Evolutionary conservation across 2,329 filamentous ascomycete genomes (phyloP).

Genomic region (Aspergillus sp.): DNA sequence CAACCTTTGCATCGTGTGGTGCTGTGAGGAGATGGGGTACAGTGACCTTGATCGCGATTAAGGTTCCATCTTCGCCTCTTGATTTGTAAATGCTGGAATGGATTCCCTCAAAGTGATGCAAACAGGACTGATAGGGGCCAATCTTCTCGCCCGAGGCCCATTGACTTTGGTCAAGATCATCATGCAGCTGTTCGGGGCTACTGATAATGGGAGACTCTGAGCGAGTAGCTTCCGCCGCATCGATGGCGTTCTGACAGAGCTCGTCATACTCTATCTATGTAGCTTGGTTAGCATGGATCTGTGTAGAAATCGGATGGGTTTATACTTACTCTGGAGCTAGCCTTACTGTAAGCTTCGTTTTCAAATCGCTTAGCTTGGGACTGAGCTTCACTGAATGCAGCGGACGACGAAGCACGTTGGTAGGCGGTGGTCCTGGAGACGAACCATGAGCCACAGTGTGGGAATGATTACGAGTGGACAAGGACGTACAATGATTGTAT

Average conservation of each 20-base stretch:
- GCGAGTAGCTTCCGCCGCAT: slow-evolving; percentile 26
- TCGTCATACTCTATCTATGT: slow-evolving; percentile 56
- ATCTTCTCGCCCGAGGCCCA: slow-evolving; percentile 40
- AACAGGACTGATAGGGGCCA: slow-evolving; percentile 56
- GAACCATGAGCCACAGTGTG: background rate
- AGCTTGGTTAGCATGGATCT: slow-evolving; percentile 3
- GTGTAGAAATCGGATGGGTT: background rate
- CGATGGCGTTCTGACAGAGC: slow-evolving; percentile 40
- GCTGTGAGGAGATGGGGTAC: slow-evolving; percentile 67
- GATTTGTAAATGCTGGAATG: slow-evolving; percentile 82
- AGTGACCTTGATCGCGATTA: slow-evolving; percentile 82
- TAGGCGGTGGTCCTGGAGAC: slow-evolving; percentile 47
- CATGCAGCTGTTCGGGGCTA: slow-evolving; percentile 17
- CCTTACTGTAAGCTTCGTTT: slow-evolving; percentile 37
- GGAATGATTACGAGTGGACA: background rate
- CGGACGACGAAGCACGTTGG: slow-evolving; percentile 43
- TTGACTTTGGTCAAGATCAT: slow-evolving; percentile 19
- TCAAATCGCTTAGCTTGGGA: slow-evolving; percentile 65
- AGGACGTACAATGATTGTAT: slow-evolving; percentile 60
- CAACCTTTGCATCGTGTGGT: slow-evolving; percentile 78
- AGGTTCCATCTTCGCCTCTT: slow-evolving; percentile 37
- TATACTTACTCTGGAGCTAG: slow-evolving; percentile 33
- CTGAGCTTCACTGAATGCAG: slow-evolving; percentile 48
- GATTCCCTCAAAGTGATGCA: slow-evolving; percentile 63
- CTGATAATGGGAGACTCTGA: slow-evolving; percentile 22